Conservation (phyloP, 2,329 filamentous ascomycete genomes). For the Diaporthe ampelina region DNA sequence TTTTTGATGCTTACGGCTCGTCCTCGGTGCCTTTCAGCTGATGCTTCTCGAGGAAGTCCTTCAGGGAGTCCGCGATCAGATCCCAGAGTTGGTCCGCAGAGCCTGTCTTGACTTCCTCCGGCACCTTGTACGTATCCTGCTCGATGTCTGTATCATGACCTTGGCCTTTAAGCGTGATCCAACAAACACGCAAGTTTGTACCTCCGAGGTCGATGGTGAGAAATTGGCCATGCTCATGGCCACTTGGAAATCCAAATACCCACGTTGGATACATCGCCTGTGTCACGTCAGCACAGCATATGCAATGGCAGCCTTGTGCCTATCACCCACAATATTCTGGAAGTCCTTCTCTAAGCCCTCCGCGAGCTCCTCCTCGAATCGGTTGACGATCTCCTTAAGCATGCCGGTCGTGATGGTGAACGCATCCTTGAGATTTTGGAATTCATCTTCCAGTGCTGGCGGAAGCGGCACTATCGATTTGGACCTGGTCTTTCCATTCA, state of each 20-base stretch:
- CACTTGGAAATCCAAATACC: slow-evolving; percentile 71
- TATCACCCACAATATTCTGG: slow-evolving; percentile 35
- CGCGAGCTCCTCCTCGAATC: slow-evolving; percentile 33
- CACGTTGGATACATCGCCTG: slow-evolving; percentile 39
- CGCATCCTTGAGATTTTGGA: slow-evolving; percentile 8
- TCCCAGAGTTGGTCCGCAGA: slow-evolving; percentile 77
- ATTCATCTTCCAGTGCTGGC: slow-evolving; percentile 3
- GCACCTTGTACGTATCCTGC: slow-evolving; percentile 79
- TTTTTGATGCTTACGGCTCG: slow-evolving; percentile 53
- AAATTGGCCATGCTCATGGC: slow-evolving; percentile 75
- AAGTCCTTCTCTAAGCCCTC: slow-evolving; percentile 30
- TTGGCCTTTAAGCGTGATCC: slow-evolving; percentile 46
- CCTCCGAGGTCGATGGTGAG: slow-evolving; percentile 53
- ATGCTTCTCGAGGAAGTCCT: slow-evolving; percentile 75
- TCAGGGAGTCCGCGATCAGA: slow-evolving; percentile 77
- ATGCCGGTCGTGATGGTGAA: slow-evolving; percentile 33
- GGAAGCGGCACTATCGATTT: slow-evolving; percentile 19
- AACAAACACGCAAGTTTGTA: slow-evolving; percentile 52
- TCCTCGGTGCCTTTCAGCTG: slow-evolving; percentile 48
- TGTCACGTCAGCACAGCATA: not conserved
- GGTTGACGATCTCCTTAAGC: slow-evolving; percentile 34
- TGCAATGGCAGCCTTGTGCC: not conserved
- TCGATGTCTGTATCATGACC: slow-evolving; percentile 70
- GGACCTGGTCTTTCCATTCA: not conserved
- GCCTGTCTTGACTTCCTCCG: slow-evolving; percentile 75